These are phyloP conservation scores for Yamadazyma siamensis DNA, from an alignment of 1,139 yeast species.

Conservation along the genomic window DNA sequence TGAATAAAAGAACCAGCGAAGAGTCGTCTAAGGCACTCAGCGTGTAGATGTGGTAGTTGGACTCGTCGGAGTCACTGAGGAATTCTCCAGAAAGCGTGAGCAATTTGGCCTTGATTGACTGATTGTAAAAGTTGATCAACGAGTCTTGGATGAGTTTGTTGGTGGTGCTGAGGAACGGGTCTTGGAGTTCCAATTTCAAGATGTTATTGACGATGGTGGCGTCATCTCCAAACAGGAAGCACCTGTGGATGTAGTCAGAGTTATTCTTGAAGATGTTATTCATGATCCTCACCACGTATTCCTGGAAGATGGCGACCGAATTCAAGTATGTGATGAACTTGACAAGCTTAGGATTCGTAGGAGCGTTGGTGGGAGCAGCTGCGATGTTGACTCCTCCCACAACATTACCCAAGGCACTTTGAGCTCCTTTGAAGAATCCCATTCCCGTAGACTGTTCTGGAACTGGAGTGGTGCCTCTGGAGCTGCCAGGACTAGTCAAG, in stretches of 20 bases:
- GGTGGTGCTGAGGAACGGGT: slow-evolving; percentile 38
- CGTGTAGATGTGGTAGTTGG: slow-evolving; percentile 32
- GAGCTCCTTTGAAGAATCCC: slow-evolving; percentile 46
- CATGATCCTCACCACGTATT: slow-evolving; percentile 50
- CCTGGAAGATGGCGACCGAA: slow-evolving; percentile 56
- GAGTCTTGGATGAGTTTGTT: slow-evolving; percentile 51
- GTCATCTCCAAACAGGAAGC: slow-evolving; percentile 58
- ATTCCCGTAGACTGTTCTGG: slow-evolving; percentile 27
- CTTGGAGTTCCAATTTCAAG: slow-evolving; percentile 34
- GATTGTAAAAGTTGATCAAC: slow-evolving; percentile 55
- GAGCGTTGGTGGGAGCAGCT: slow-evolving; percentile 16
- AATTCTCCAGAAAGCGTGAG: slow-evolving; percentile 49
- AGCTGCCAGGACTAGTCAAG: slow-evolving; percentile 21
- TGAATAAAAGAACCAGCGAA: slow-evolving; percentile 40
- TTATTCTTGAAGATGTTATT: slow-evolving; percentile 28
- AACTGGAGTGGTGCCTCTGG: slow-evolving; percentile 36
- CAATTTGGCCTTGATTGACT: slow-evolving; percentile 51
- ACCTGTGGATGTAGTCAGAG: slow-evolving; percentile 28
- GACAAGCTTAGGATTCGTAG: slow-evolving; percentile 37
- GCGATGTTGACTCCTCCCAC: slow-evolving; percentile 15
- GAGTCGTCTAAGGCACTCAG: slow-evolving; percentile 29
- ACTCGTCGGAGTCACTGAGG: slow-evolving; percentile 50
- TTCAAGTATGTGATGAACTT: slow-evolving; percentile 56
- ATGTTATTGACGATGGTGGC: slow-evolving; percentile 38
- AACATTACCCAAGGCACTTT: slow-evolving; percentile 45